phyloP scores from a whole-genome alignment of 2,329 filamentous ascomycete genomes.

The Ambrosiella cleistominuta region DNA sequence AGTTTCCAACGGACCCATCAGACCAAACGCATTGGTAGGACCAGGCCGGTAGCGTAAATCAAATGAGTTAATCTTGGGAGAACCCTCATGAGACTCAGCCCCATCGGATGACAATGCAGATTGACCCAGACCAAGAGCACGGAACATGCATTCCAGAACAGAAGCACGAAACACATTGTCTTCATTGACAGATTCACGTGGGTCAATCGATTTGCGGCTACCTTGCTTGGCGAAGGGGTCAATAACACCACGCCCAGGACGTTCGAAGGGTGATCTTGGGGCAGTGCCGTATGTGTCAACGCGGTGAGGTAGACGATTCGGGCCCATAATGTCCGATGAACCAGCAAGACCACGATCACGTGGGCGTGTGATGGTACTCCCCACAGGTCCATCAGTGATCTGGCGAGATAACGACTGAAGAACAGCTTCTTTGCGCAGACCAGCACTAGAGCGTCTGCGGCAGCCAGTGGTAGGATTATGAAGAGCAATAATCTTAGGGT shows the following conservation, averaged over 20 bases:
- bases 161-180: slow-evolving; percentile 78
- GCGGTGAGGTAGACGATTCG: background rate
- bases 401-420: slow-evolving; percentile 45
- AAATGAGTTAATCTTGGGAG: slow-evolving; percentile 48
- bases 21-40: slow-evolving; percentile 63
- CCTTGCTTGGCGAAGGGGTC: slow-evolving; percentile 12
- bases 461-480: slow-evolving; percentile 46
- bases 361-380: slow-evolving; percentile 24
- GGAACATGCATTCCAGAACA: slow-evolving; percentile 89
- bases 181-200: slow-evolving; percentile 71
- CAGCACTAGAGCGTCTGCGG: slow-evolving; percentile 34
- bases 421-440: slow-evolving; percentile 61
- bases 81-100: slow-evolving; percentile 62
- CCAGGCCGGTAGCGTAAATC: slow-evolving; percentile 1
- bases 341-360: slow-evolving; percentile 14
- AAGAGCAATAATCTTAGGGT: slow-evolving; percentile 74
- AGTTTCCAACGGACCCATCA: slow-evolving; percentile 66
- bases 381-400: slow-evolving; percentile 25
- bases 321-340: background rate
- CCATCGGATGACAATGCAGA: slow-evolving; percentile 47
- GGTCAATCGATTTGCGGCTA: slow-evolving; percentile 30
- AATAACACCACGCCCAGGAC: slow-evolving; percentile 7
- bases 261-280: slow-evolving; percentile 5
- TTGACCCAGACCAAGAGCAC: slow-evolving; percentile 67
- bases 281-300: slow-evolving; percentile 7